Evolutionary conservation across 1,284 basidiomycete genomes (phyloP), one percentile per base, ranked within the genome.

Genomic region (Caloboletus inedulis): DNA sequence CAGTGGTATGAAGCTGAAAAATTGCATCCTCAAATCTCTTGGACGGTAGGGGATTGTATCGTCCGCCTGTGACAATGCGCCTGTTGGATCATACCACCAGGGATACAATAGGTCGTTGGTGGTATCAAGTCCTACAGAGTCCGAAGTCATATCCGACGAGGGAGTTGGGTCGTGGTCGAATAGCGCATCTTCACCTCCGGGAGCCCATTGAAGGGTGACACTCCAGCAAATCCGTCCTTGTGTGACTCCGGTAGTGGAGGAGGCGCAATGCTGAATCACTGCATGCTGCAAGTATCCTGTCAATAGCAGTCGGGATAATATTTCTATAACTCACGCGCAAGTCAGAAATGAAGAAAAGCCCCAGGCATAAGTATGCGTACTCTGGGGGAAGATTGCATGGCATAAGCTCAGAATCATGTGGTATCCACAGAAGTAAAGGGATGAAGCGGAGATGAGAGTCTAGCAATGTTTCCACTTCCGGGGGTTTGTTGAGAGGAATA

Each of bases 1-100:
- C 16, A 67, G 53, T 1, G 73, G 74, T 8, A 75, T 58, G 43
- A 72, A 65, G 27, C 65, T 69, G 49, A 61, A 69, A 46, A 56
- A 57, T 14, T 64, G 66, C 56, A 49, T 56, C 41, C 52, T 54
- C 25, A 69, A 46, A 48, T 71, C 63, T 40, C 57, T 56, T 27
- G 57, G 59, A 41, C 45, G 51, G 33, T 47, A 44, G 9, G 39
- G 41, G 36, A 9, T 47, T 12, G 43, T 14, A 3, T 49, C 9
- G 21, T 49, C 54, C 4, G 29, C 43, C n/a, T 39, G 35, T n/a
- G 60, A 45, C 13, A 13, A 21, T 10, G 34, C 12, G 9, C 44
- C 31, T 7, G 34, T 35, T 7, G 51, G 25, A 47, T 46, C 27
- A 41, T 49, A 18, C 65, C 69, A 71, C 69, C 67, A 68, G 25